Conservation (phyloP, 2,329 filamentous ascomycete genomes). For the Cladosporium sp. region DNA sequence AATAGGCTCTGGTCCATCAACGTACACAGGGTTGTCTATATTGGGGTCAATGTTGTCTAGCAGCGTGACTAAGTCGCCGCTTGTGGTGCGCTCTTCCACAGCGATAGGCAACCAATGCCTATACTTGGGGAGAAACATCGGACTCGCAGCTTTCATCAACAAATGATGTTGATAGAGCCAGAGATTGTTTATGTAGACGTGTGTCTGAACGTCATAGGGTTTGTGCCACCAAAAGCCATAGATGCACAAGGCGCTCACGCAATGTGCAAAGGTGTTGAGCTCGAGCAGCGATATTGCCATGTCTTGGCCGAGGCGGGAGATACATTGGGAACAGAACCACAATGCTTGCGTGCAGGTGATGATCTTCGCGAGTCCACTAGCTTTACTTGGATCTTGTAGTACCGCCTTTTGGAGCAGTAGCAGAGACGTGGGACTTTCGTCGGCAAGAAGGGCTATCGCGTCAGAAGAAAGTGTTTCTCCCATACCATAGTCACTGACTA, state of each 20-base stretch:
- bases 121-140: too few species aligned
- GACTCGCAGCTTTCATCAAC: too few species aligned
- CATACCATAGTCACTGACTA: too few species aligned
- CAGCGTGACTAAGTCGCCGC: too few species aligned
- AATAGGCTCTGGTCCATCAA: too few species aligned
- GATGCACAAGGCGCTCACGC: conserved; percentile 19
- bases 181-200: not conserved
- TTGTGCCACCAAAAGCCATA: conserved; percentile 25
- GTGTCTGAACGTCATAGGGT: conserved; percentile 18
- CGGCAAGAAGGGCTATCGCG: not conserved
- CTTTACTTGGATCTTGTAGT: conserved; percentile 15
- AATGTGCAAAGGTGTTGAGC: conserved; percentile 22
- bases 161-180: not conserved
- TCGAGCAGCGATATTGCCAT: conserved; percentile 20
- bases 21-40: too few species aligned
- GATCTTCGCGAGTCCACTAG: conserved; percentile 16
- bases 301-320: conserved; percentile 15
- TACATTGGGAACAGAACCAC: conserved; percentile 22
- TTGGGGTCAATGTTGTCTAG: too few species aligned
- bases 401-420: not conserved
- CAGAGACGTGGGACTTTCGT: not conserved
- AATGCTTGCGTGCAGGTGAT: conserved; percentile 17
- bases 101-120: too few species aligned
- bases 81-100: too few species aligned
- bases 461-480: not conserved